Evolutionary conservation across 2,329 filamentous ascomycete species (phyloP).

Genomic region (Fusarium sambucinum): DNA sequence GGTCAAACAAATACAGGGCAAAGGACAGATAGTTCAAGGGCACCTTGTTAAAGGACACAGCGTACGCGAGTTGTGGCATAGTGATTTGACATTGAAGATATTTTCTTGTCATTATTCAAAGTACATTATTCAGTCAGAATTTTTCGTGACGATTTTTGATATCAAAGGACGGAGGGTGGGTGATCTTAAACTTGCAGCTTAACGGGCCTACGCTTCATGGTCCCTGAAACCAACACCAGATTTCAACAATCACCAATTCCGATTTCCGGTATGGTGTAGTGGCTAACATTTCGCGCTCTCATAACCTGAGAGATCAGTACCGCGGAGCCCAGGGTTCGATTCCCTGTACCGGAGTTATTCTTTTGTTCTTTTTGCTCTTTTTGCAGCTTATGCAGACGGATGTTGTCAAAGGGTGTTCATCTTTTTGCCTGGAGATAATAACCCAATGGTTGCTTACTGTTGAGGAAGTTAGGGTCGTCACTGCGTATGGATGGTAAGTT

Average conservation of each 20-base stretch:
- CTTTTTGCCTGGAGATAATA: too few species aligned
- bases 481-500: too few species aligned
- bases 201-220: neutral
- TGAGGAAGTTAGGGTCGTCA: too few species aligned
- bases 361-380: neutral
- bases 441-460: too few species aligned
- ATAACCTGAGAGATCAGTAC: slow-evolving; percentile 45
- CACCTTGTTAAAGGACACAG: slow-evolving; percentile 25
- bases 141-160: neutral
- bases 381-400: too few species aligned
- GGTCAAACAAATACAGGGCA: slow-evolving; percentile 39
- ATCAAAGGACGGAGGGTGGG: too few species aligned
- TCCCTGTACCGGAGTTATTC: slow-evolving; percentile 45
- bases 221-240: rapidly evolving
- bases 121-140: slow-evolving; percentile 16
- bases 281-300: slow-evolving; percentile 53
- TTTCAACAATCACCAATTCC: neutral
- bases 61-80: slow-evolving; percentile 27
- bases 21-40: slow-evolving; percentile 25
- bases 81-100: slow-evolving; percentile 37
- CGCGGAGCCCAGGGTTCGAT: slow-evolving; percentile 48
- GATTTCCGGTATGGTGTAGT: slow-evolving; percentile 51
- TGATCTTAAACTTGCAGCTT: neutral
- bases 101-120: slow-evolving; percentile 33
- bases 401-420: too few species aligned